Evolutionary conservation across 1,284 basidiomycete genomes (phyloP).

Genomic region (Ceratorhiza oryzae-sativae): DNA sequence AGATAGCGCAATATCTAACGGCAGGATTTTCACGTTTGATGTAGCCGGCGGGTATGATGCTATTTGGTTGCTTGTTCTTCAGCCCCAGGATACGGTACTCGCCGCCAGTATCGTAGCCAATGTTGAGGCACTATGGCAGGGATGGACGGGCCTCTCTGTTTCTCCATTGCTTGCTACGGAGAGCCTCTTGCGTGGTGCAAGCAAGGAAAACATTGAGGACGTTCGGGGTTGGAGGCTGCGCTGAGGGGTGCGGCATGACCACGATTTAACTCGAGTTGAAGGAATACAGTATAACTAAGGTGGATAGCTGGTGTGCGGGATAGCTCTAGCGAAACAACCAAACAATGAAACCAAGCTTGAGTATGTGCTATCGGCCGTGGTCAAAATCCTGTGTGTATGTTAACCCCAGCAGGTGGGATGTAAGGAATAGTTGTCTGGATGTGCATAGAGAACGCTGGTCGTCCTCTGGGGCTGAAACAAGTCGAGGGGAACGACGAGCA

Average conservation of each 20-base stretch:
- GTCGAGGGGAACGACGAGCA: too few relatives aligned
- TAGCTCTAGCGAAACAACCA: too few relatives aligned
- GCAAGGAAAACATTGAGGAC: slow-evolving; percentile 65
- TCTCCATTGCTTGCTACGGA: slow-evolving; percentile 81
- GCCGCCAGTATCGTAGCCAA: slow-evolving; percentile 50
- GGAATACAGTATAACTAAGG: neutral
- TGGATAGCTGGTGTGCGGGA: too few relatives aligned
- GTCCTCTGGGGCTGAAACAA: too few relatives aligned
- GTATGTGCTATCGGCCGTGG: too few relatives aligned
- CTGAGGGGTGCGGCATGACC: slow-evolving; percentile 28
- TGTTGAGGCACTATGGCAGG: slow-evolving; percentile 78
- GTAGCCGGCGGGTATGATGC: slow-evolving; percentile 97
- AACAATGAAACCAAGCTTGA: too few relatives aligned
- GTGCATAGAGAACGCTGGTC: too few relatives aligned
- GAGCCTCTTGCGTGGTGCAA: slow-evolving; percentile 74
- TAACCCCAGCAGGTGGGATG: too few relatives aligned
- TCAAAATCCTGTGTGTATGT: too few relatives aligned
- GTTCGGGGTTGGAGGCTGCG: slow-evolving; percentile 68
- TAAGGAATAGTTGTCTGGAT: too few relatives aligned
- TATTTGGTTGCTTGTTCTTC: slow-evolving; percentile 87
- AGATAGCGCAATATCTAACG: neutral
- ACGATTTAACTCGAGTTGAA: neutral
- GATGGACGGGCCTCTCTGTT: slow-evolving; percentile 75
- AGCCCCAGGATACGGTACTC: slow-evolving; percentile 56
- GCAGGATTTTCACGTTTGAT: neutral